phyloP scores from a whole-genome alignment of 2,329 filamentous ascomycete genomes.

The Fusarium metavorans region DNA sequence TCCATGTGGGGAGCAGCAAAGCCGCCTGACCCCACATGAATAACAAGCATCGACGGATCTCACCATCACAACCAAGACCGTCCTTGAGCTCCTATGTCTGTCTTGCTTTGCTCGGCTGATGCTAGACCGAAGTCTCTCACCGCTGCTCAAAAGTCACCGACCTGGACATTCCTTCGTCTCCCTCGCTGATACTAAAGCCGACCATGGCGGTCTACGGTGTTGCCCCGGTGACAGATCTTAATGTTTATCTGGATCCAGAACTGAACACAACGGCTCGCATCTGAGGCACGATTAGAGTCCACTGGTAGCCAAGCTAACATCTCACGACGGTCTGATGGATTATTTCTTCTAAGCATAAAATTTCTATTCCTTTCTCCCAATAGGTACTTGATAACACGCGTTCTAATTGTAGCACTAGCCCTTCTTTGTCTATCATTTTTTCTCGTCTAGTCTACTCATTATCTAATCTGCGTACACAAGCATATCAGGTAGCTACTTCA shows the following conservation, averaged over 20 bases:
- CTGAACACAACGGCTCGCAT: not conserved
- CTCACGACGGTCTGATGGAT: not conserved
- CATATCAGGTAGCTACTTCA: not conserved
- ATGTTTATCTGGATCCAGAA: not conserved
- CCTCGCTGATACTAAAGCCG: not conserved
- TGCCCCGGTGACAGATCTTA: not conserved
- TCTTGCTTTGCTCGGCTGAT: not conserved
- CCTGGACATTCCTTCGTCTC: not conserved
- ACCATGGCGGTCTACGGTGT: not conserved
- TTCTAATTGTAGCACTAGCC: not conserved
- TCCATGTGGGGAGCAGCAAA: not conserved
- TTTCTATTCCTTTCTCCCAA: not conserved
- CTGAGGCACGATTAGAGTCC: not conserved
- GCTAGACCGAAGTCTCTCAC: rapidly evolving
- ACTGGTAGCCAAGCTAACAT: not conserved
- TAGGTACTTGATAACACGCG: not conserved
- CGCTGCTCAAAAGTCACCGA: not conserved
- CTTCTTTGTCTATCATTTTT: not conserved
- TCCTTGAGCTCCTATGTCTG: not conserved
- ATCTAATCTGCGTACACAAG: not conserved
- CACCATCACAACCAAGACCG: not conserved
- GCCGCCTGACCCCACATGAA: not conserved
- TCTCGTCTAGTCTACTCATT: not conserved
- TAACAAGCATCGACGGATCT: not conserved
- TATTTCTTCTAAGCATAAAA: not conserved